Conservation (phyloP, 2,329 filamentous ascomycete genomes). For the Aspergillus japonicus region DNA sequence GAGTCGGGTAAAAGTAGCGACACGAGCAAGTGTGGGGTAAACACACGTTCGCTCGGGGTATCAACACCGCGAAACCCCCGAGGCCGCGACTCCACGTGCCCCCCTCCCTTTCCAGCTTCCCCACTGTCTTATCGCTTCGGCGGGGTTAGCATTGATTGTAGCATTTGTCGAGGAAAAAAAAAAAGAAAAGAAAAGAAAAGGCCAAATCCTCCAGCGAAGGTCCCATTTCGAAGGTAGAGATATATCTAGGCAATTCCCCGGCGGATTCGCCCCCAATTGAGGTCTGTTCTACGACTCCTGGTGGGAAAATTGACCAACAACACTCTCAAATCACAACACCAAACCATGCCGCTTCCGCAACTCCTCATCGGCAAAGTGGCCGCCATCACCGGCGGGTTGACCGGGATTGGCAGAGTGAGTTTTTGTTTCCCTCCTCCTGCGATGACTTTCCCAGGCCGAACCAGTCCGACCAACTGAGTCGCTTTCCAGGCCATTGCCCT, state of each 20-base stretch:
- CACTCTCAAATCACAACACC: not conserved
- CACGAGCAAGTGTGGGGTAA: constrained; percentile 17
- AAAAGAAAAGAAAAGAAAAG: not conserved
- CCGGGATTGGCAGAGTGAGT: constrained; percentile 70
- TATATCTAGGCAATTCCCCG: not conserved
- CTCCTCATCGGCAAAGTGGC: constrained; percentile 74
- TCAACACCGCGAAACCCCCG: constrained; percentile 32
- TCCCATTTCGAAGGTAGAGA: not conserved
- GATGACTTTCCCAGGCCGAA: not conserved
- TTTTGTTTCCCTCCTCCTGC: too few relatives aligned
- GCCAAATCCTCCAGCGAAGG: not conserved
- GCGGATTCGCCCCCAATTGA: too few relatives aligned
- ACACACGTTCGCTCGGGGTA: constrained; percentile 28
- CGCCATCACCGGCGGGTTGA: constrained; percentile 82
- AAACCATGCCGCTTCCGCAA: constrained; percentile 22
- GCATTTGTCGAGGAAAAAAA: not conserved
- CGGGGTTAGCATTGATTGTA: not conserved
- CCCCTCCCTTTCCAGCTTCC: not conserved
- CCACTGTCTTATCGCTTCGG: constrained; percentile 1
- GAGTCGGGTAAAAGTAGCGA: not conserved
- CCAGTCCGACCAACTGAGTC: not conserved
- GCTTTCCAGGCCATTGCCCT: constrained; percentile 66
- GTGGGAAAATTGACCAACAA: too few relatives aligned
- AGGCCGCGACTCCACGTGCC: constrained; percentile 12
- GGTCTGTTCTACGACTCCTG: not conserved